These are phyloP conservation scores for Malus fusca DNA, from an alignment of 306 rosid species.

Conservation along the genomic window DNA sequence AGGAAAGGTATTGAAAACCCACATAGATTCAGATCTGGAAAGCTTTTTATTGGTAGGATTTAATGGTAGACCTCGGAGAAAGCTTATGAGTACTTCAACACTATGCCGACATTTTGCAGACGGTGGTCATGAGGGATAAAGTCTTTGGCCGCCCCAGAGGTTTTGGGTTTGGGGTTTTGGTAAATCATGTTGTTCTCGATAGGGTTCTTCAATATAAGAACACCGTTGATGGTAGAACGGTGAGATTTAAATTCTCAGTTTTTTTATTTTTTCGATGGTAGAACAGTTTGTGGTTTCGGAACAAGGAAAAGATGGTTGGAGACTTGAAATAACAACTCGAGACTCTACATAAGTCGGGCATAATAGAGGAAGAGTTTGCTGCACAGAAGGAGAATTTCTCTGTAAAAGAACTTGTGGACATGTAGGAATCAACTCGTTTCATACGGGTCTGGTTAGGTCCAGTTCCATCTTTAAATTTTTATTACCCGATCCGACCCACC, in stretches of 20 bases:
- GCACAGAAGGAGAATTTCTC: too few relatives aligned
- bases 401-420: too few relatives aligned
- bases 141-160: conserved; percentile 74
- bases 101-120: conserved; percentile 69
- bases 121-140: conserved; percentile 82
- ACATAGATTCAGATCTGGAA: conserved; percentile 96
- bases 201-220: conserved; percentile 81
- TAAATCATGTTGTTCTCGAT: conserved; percentile 80
- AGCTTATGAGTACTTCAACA: conserved; percentile 68
- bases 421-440: fast-evolving
- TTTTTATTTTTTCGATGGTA: background rate
- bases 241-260: background rate
- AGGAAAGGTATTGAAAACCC: background rate
- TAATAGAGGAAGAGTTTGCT: conserved; percentile 34
- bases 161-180: conserved; percentile 77
- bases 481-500: too few relatives aligned
- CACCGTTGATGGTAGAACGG: conserved; percentile 86
- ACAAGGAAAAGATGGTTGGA: conserved; percentile 48
- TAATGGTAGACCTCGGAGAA: conserved; percentile 92
- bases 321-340: conserved; percentile 47
- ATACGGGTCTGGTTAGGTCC: too few relatives aligned
- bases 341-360: conserved; percentile 24
- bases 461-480: too few relatives aligned
- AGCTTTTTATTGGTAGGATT: conserved; percentile 78
- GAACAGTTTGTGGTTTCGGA: background rate